A percentile compares a stretch with the other conserved stretches of the same genome.
Evolutionary conservation across 306 rosid genomes (phyloP).

Genomic region (Malus fusca): DNA sequence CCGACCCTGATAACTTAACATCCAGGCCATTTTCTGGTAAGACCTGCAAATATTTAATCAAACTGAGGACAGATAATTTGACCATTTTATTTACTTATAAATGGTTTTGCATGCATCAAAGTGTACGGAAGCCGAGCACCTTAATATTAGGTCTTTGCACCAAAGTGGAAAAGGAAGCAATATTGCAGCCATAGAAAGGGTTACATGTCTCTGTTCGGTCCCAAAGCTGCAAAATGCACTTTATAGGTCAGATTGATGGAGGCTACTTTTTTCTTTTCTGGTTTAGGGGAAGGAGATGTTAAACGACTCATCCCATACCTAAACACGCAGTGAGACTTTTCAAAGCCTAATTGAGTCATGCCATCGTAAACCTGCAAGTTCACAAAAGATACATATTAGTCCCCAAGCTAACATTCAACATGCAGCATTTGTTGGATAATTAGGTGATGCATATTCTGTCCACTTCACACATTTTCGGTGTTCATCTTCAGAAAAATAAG

Average conservation of each 20-base stretch:
- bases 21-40: slow-evolving; percentile 64
- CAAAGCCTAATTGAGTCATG: slow-evolving; percentile 77
- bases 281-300: background rate
- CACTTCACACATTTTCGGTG: background rate
- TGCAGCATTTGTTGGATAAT: background rate
- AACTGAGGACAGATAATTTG: slow-evolving; percentile 10
- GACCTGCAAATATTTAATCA: slow-evolving; percentile 39
- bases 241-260: slow-evolving; percentile 8
- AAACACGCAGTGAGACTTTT: slow-evolving; percentile 53
- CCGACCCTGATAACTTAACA: slow-evolving; percentile 68
- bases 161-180: slow-evolving; percentile 75
- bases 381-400: background rate
- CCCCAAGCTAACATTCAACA: background rate
- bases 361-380: slow-evolving; percentile 81
- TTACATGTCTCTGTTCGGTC: slow-evolving; percentile 59
- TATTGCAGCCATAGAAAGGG: slow-evolving; percentile 72
- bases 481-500: background rate
- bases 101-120: slow-evolving; percentile 13
- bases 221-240: slow-evolving; percentile 46
- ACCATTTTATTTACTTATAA: slow-evolving; percentile 5
- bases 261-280: background rate
- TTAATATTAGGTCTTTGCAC: slow-evolving; percentile 60
- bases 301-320: slow-evolving; percentile 38
- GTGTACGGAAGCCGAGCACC: slow-evolving; percentile 34
- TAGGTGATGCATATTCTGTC: background rate